phyloP scores from a whole-genome alignment of 768 basidiomycete species.

The Pholiota conissans region DNA sequence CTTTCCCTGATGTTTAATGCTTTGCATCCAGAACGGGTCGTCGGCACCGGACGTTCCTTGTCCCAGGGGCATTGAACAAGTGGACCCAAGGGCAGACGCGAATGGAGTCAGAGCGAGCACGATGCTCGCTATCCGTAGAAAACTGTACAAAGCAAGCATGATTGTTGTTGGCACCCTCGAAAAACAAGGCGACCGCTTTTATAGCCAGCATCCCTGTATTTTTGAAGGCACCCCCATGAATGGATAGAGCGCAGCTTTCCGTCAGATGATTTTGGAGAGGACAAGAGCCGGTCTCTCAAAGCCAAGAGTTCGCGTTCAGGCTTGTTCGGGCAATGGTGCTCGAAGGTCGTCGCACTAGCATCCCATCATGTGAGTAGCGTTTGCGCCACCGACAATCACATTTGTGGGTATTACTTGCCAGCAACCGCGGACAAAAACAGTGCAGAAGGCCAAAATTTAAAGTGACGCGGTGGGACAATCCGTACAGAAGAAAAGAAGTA shows the following conservation, averaged over 20 bases:
- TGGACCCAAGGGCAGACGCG: conserved; percentile 16
- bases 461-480: too few species aligned
- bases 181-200: background rate
- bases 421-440: too few species aligned
- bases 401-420: background rate
- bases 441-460: background rate
- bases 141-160: conserved; percentile 5
- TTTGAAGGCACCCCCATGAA: background rate
- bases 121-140: conserved; percentile 4
- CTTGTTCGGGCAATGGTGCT: background rate
- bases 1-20: conserved; percentile 70
- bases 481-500: background rate
- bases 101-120: conserved; percentile 10
- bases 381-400: background rate
- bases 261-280: background rate
- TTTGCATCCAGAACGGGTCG: conserved; percentile 72
- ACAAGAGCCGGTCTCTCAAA: background rate
- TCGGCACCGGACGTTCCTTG: conserved; percentile 52
- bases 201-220: background rate
- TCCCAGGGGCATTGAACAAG: conserved; percentile 20
- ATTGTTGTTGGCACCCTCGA: background rate
- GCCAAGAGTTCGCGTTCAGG: too few species aligned
- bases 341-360: background rate
- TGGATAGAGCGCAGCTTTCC: too few species aligned
- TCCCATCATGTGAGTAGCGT: background rate